These are phyloP conservation scores for Cladorrhinum samala DNA, from an alignment of 495 filamentous ascomycete species.

Conservation along the genomic window DNA sequence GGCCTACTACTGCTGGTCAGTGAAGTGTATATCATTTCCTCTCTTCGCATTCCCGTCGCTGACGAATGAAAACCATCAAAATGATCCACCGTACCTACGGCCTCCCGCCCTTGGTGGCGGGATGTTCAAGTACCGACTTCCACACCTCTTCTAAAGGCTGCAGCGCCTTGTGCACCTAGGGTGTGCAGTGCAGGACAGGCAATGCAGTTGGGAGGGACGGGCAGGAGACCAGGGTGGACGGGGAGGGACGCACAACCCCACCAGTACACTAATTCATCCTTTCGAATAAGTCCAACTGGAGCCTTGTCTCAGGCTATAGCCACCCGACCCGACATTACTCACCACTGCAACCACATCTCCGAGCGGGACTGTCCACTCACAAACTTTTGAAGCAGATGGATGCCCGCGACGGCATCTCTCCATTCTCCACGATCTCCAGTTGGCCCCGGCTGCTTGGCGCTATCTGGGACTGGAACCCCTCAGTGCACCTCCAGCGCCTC, in stretches of 20 bases:
- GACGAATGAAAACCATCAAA: too few species aligned
- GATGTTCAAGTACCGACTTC: too few species aligned
- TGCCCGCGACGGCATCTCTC: constrained; percentile 5
- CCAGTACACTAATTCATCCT: neutral
- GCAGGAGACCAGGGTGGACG: too few species aligned
- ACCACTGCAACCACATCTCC: constrained; percentile 1
- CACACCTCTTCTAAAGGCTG: too few species aligned
- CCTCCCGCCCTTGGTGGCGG: too few species aligned
- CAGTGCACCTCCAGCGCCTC: neutral
- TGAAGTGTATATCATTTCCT: too few species aligned
- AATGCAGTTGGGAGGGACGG: too few species aligned
- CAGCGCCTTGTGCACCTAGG: too few species aligned
- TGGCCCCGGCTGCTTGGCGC: constrained; percentile 1
- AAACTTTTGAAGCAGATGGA: neutral
- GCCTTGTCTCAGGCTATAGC: neutral
- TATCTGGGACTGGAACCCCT: neutral
- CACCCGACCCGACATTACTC: constrained; percentile 6
- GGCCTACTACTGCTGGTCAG: too few species aligned
- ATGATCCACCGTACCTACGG: too few species aligned
- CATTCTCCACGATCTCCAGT: constrained; percentile 23
- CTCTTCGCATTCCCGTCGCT: too few species aligned
- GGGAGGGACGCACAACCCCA: constrained; percentile 3
- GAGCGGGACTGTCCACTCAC: neutral
- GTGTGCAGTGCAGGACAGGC: too few species aligned
- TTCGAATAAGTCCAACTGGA: neutral